Evolutionary conservation across 108 stramenopile genomes (phyloP), one percentile per base, ranked within the genome.

Genomic region (Nitzschia palea): DNA sequence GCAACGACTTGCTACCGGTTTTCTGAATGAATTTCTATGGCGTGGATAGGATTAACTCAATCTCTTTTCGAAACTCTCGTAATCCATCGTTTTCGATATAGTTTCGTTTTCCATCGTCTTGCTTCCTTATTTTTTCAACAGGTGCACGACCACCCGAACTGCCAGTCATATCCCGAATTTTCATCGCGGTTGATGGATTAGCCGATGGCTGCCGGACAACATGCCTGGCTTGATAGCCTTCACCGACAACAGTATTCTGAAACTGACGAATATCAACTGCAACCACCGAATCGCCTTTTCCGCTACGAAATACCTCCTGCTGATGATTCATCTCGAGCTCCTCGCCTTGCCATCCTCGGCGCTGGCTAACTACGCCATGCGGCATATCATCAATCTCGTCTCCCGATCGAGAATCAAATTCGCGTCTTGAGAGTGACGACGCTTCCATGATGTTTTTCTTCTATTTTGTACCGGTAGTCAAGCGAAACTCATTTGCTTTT

Each of bases 141-240:
- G 67, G 61, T 20, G 53, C 27, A 20, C 50, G 48, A 17, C 22
- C 34, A 10, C 55, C 65, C 20, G 37, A 30, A 48, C 70, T 40
- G 43, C 62, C 63, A 12, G 47, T 57, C 67, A 62, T 72, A 35
- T 77, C 58, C 47, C 43, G 54, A 3, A 58, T 58, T 23, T 60
- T 37, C 14, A 58, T 12, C 28, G 45, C 64, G 33, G 44, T 55
- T 15, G 22, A 17, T 18, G 62, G 26, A 18, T 62, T n/a, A 20
- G 67, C 61, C n/a, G 44, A 47, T 62, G 44, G 73, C 63, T 94
- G 92, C 25, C 92, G 76, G 17, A 94, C 73, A 0, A 94, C 92
- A 78, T 87, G 84, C 53, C 74, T 79, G 5, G 92, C 92, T 78
- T 94, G 87, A 61, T 94, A 94, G 32, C 92, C 92, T 62, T 73